These are phyloP conservation scores for Hypoxylon sp. DNA, from an alignment of 2,329 filamentous ascomycete genomes.

Conservation along the genomic window DNA sequence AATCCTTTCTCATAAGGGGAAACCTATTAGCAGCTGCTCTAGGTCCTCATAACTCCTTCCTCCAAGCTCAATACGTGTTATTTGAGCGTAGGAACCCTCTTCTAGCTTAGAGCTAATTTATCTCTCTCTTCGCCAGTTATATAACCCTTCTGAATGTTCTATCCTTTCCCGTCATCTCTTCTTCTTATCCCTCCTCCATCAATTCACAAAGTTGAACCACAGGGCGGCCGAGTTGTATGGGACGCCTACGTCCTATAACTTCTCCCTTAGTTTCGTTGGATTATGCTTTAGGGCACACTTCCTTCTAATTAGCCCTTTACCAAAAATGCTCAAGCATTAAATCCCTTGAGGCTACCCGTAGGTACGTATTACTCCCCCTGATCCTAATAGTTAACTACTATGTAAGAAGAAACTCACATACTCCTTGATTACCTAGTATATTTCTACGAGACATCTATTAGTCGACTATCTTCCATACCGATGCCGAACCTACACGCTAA, in stretches of 20 bases:
- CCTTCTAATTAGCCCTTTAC: not conserved
- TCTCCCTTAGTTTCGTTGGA: not conserved
- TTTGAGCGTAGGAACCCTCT: not conserved
- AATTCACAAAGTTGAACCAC: not conserved
- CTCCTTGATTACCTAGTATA: not conserved
- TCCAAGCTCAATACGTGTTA: not conserved
- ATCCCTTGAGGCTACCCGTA: not conserved
- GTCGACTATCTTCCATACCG: not conserved
- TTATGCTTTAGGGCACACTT: not conserved
- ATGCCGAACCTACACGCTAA: not conserved
- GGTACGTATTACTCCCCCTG: not conserved
- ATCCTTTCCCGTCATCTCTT: not conserved
- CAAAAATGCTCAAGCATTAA: not conserved
- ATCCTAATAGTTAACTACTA: not conserved
- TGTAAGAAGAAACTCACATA: not conserved
- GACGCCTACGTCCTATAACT: not conserved
- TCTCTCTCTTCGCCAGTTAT: not conserved
- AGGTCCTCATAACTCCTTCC: not conserved
- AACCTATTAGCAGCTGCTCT: not conserved
- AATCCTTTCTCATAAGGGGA: not conserved
- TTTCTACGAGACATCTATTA: not conserved
- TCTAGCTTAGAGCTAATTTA: not conserved
- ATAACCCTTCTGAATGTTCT: not conserved
- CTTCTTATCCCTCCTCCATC: not conserved
- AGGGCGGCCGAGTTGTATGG: not conserved